Conservation (phyloP, 768 basidiomycete genomes). For the Gymnopilus junonius region DNA sequence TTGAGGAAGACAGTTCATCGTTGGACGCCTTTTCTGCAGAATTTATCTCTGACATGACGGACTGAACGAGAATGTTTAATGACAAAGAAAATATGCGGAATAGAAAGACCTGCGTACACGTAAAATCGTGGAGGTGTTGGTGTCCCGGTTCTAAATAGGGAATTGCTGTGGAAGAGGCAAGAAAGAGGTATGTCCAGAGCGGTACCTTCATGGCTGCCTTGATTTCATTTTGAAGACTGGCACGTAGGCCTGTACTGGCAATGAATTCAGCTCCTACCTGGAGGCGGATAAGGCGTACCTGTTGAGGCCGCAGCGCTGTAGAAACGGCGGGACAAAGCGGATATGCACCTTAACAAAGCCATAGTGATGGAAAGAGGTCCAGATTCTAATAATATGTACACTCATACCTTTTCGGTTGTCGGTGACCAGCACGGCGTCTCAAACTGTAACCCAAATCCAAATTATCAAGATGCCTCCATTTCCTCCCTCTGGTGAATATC, state of each 20-base stretch:
- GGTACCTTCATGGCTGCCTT: constrained; percentile 75
- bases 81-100: background rate
- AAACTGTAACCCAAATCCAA: background rate
- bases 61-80: constrained; percentile 39
- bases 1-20: constrained; percentile 46
- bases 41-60: constrained; percentile 72
- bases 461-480: constrained; percentile 30
- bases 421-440: background rate
- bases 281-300: background rate
- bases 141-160: constrained; percentile 53
- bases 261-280: background rate
- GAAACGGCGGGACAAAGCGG: background rate
- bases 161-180: background rate
- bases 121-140: constrained; percentile 57
- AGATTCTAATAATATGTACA: background rate
- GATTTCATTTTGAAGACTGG: constrained; percentile 53
- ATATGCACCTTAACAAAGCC: background rate
- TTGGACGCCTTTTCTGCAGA: constrained; percentile 62
- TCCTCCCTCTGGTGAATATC: constrained; percentile 51
- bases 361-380: background rate
- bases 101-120: constrained; percentile 44
- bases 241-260: constrained; percentile 50
- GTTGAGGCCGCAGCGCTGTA: background rate
- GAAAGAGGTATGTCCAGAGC: background rate
- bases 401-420: background rate